Evolutionary conservation across 2,329 filamentous ascomycete genomes (phyloP), one percentile per base, ranked within the genome.

Genomic region (Pseudonectria buxi): DNA sequence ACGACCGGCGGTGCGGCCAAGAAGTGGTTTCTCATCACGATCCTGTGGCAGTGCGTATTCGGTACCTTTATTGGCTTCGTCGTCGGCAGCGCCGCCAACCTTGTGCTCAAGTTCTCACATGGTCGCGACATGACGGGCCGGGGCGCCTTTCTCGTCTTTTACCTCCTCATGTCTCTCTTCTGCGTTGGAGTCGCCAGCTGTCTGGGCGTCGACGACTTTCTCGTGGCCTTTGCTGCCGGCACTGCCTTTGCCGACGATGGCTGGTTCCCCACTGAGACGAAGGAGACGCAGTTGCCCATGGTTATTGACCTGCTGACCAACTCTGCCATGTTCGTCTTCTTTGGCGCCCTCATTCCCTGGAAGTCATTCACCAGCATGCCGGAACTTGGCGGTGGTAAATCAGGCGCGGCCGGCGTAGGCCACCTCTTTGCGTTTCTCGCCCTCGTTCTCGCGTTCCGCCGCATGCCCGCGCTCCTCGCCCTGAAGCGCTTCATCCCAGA

Each of bases 201-300:
- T 39, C 68, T 98, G 29, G 92, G 92, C 32, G 73, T 95, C 53
- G 92, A 98, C 59, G 92, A 98, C 61, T 67, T 98, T 33, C 76
- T 98, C 4, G 86, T 98, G 26, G 92, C 92, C 26, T 98, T 98
- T 54, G 82, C 90, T 11, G 87, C 86, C 36, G 92, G 92, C 38
- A 90, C 98, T n/a, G 92, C 92, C 36, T 98, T 98, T 68, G 95
- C 89, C 50, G 98, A 98, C 61, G 92, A 98, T 56, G 92, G 92
- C 47, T 98, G 92, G 92, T 98, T 98, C 54, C 85, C 86, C 12
- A 86, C 95, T 55, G 95, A 95, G 71, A 98, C 92, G 0, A 92
- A 98, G 58, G 92, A 98, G 62, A 90, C 92, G 0, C 90, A 96
- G 59, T 92, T 98, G 7, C 96, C 90, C 60, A 96, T 98, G 77